These are phyloP conservation scores for Exophiala phaeomuriformis DNA, from an alignment of 2,329 filamentous ascomycete species.

Conservation along the genomic window DNA sequence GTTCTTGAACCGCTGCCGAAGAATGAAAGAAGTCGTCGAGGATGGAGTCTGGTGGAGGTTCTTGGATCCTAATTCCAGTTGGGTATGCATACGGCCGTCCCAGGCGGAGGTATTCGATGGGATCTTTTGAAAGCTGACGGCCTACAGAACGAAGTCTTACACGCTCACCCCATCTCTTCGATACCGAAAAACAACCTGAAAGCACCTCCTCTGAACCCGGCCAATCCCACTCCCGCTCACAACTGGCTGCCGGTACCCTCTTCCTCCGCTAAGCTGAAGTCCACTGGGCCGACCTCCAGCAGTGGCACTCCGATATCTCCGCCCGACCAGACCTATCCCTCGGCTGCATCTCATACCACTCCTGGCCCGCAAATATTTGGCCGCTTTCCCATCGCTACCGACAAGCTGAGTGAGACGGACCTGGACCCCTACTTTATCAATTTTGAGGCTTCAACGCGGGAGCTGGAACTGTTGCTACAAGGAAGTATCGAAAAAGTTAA, in stretches of 20 bases:
- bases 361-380: constrained; percentile 60
- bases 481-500: constrained; percentile 98
- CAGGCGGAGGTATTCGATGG: background rate
- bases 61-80: constrained; percentile 94
- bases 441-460: constrained; percentile 85
- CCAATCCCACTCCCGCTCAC: constrained; percentile 85
- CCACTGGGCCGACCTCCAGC: constrained; percentile 35
- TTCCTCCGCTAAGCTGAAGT: constrained; percentile 74
- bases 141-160: constrained; percentile 78
- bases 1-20: constrained; percentile 85
- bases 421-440: constrained; percentile 93
- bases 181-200: constrained; percentile 92
- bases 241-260: constrained; percentile 80
- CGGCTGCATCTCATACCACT: constrained; percentile 50
- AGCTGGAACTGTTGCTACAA: constrained; percentile 78
- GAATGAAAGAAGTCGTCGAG: constrained; percentile 83
- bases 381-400: constrained; percentile 73
- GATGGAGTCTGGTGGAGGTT: constrained; percentile 98
- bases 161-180: constrained; percentile 80
- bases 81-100: constrained; percentile 51
- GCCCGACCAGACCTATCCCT: constrained; percentile 43
- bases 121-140: background rate
- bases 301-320: constrained; percentile 52
- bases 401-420: constrained; percentile 74
- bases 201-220: constrained; percentile 87